A percentile compares a stretch with the other conserved stretches of the same genome.
phyloP scores from a whole-genome alignment of 176 grass and related monocot genomes.

The Bolboschoenus planiculmis region DNA sequence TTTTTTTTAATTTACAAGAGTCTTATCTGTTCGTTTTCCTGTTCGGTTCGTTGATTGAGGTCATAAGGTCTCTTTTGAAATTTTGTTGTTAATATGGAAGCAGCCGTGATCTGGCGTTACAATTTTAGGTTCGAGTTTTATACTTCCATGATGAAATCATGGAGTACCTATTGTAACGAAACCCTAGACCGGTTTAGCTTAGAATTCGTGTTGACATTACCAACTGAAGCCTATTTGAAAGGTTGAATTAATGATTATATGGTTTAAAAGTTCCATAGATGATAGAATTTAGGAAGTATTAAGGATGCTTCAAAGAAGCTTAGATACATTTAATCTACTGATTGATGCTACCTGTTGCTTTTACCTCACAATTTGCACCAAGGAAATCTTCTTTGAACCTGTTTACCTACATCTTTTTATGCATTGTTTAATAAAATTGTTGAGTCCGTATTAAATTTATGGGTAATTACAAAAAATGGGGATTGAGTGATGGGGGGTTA shows the following conservation, averaged over 20 bases:
- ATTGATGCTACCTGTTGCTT: background rate
- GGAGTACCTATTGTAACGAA: background rate
- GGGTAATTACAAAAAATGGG: slow-evolving; percentile 61
- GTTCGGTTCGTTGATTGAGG: background rate
- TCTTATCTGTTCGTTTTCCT: background rate
- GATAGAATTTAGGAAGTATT: background rate
- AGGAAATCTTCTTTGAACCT: background rate
- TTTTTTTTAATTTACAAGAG: background rate
- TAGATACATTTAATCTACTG: background rate
- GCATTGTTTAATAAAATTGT: background rate
- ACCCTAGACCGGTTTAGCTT: background rate
- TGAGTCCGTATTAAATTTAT: slow-evolving; percentile 24
- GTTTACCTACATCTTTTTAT: background rate
- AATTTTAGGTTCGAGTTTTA: background rate
- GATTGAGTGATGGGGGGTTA: slow-evolving; percentile 81
- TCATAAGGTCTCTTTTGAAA: background rate
- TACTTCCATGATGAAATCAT: background rate
- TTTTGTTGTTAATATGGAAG: background rate
- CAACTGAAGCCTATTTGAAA: background rate
- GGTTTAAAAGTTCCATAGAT: background rate
- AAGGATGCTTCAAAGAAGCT: background rate
- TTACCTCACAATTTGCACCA: background rate
- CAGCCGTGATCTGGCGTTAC: background rate
- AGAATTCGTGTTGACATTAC: background rate
- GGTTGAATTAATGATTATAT: background rate